Evolutionary conservation across 805 yeast genomes (phyloP), one percentile per base, ranked within the genome.

Genomic region (Candida broadrunensis): DNA sequence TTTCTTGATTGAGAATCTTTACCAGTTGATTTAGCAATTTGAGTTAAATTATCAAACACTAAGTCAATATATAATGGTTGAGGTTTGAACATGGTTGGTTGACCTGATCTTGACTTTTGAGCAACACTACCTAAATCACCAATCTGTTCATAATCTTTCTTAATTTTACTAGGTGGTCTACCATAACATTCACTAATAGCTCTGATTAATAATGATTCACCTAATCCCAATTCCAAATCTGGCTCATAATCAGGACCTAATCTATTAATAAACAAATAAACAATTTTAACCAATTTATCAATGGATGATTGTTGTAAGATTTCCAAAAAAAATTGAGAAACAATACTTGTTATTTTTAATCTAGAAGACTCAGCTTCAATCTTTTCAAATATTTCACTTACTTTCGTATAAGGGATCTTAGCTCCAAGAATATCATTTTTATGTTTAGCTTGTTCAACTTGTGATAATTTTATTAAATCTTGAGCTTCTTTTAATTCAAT

Each of bases 111-210:
- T 0, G 97, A 87, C 41, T 78, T 77, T 49, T 81, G 80, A 0
- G 99, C 98, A 42, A 93, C 93, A 26, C 78, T 67, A 1, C 99
- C 99, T 44, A 93, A 71, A 65, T 93, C 99, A 29, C 99, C 99
- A 6, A 78, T 75, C 46, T 85, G 80, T 39, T 80, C 83, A 54
- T 83, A 86, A 45, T 88, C 93, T 24, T 72, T 68, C 57, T 81
- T 89, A 39, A 93, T 77, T 45, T 83, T 87, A 2, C 80, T 67
- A 1, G 79, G 50, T 0, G 90, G 75, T 41, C 95, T 73, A 1
- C 99, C 99, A 14, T 96, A 90, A 37, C 95, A 80, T 55, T 87
- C 96, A 26, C 89, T 81, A 31, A 93, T 79, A 0, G 98, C 93
- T 55, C 90, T 93, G 54, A 90, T 80, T 20, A 93, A 67, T 9